A percentile compares a stretch with the other conserved stretches of the same genome.
phyloP scores from a whole-genome alignment of 495 filamentous ascomycete species.

The Aspergillus egyptiacus region DNA sequence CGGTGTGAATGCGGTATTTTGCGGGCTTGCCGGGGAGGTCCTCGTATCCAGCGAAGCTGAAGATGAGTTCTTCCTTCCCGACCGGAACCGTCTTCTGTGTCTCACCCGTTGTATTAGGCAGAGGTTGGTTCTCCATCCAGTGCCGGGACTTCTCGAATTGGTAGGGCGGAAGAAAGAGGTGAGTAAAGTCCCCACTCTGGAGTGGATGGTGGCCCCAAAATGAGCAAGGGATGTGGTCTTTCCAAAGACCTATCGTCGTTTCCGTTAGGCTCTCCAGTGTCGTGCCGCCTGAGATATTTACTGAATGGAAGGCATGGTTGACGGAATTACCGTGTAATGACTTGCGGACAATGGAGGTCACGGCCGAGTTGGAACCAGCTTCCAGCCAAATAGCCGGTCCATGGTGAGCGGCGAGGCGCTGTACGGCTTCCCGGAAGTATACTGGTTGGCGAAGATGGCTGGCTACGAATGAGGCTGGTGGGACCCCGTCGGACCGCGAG shows the following conservation, averaged over 20 bases:
- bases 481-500: constrained; percentile 23
- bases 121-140: constrained; percentile 32
- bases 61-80: constrained; percentile 20
- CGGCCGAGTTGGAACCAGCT: constrained; percentile 44
- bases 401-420: constrained; percentile 33
- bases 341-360: constrained; percentile 40
- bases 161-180: constrained; percentile 46
- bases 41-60: constrained; percentile 39
- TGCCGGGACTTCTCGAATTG: constrained; percentile 46
- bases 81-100: too few species aligned
- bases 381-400: constrained; percentile 42
- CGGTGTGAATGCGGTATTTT: constrained; percentile 47
- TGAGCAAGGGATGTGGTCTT: constrained; percentile 26
- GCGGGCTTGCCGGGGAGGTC: constrained; percentile 26
- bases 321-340: constrained; percentile 16
- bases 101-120: neutral
- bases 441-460: constrained; percentile 48
- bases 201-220: constrained; percentile 45
- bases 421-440: constrained; percentile 44
- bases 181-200: constrained; percentile 32
- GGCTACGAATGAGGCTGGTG: constrained; percentile 34
- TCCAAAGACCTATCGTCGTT: constrained; percentile 44
- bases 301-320: constrained; percentile 32
- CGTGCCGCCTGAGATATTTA: constrained; percentile 34
- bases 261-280: constrained; percentile 31